phyloP scores from a whole-genome alignment of 1,139 yeast species.

The Yamadazyma dushanensis region DNA sequence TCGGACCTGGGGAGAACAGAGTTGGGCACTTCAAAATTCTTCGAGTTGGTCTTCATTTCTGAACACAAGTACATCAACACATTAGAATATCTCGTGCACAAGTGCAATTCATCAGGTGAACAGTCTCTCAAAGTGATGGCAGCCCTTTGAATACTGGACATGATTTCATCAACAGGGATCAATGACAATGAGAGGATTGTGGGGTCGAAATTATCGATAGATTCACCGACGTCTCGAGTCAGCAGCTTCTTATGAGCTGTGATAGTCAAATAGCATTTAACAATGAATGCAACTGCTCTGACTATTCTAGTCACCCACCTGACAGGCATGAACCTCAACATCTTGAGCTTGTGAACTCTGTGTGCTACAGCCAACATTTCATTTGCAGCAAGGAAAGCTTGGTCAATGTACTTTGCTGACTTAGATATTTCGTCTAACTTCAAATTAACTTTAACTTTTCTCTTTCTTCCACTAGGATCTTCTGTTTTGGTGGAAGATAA shows the following conservation, averaged over 20 bases:
- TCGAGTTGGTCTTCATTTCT: conserved; percentile 57
- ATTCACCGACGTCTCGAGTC: conserved; percentile 23
- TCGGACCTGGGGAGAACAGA: conserved; percentile 4
- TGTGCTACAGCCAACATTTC: conserved; percentile 74
- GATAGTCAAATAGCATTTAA: conserved; percentile 74
- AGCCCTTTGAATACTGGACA: conserved; percentile 66
- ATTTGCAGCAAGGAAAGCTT: conserved; percentile 83
- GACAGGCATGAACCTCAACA: conserved; percentile 80
- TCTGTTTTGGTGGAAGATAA: conserved; percentile 48
- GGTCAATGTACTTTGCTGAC: conserved; percentile 74
- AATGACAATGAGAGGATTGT: conserved; percentile 61
- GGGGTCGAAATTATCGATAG: conserved; percentile 37
- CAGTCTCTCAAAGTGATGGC: conserved; percentile 78
- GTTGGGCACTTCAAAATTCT: conserved; percentile 14
- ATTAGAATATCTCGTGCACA: conserved; percentile 78
- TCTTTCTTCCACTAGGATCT: conserved; percentile 18
- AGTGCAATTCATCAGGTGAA: conserved; percentile 85
- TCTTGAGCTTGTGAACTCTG: conserved; percentile 62
- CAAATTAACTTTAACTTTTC: conserved; percentile 29
- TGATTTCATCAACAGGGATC: conserved; percentile 69
- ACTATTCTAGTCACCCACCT: conserved; percentile 88
- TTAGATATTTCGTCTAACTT: conserved; percentile 70
- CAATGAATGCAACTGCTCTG: conserved; percentile 88
- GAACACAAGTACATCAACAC: conserved; percentile 76
- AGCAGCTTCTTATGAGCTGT: conserved; percentile 46